Conservation (phyloP, 2,329 filamentous ascomycete species). For the Geosmithia morbida region DNA sequence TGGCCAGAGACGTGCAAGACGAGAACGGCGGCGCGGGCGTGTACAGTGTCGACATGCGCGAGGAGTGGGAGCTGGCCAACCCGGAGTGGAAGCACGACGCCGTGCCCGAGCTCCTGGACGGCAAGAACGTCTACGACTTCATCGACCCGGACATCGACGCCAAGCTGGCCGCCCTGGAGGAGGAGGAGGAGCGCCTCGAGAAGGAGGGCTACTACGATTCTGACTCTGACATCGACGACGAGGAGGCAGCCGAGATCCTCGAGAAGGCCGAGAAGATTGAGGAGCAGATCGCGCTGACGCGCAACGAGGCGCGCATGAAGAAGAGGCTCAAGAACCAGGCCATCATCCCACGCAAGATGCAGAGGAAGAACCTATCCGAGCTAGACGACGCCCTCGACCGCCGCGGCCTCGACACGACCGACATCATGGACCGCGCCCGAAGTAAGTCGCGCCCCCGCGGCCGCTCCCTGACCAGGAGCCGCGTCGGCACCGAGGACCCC, state of each 20-base stretch:
- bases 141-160: constrained; percentile 93
- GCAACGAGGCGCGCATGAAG: constrained; percentile 88
- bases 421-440: constrained; percentile 59
- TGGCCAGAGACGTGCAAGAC: constrained; percentile 79
- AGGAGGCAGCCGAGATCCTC: constrained; percentile 72
- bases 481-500: constrained; percentile 46
- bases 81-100: constrained; percentile 93
- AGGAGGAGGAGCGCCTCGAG: constrained; percentile 87
- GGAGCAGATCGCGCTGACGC: constrained; percentile 83
- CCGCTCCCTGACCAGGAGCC: constrained; percentile 50
- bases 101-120: constrained; percentile 85
- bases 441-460: constrained; percentile 51
- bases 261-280: constrained; percentile 86
- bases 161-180: constrained; percentile 82
- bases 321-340: constrained; percentile 97
- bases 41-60: constrained; percentile 83
- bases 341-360: constrained; percentile 71
- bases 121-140: constrained; percentile 96
- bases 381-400: constrained; percentile 77
- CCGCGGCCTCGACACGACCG: constrained; percentile 71
- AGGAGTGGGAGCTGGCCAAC: constrained; percentile 77
- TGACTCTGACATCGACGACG: constrained; percentile 69
- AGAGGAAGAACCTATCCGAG: constrained; percentile 70
- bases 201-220: constrained; percentile 89
- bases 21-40: constrained; percentile 93